These are phyloP conservation scores for Lepiota venenata DNA, from an alignment of 768 basidiomycete species.

Conservation along the genomic window DNA sequence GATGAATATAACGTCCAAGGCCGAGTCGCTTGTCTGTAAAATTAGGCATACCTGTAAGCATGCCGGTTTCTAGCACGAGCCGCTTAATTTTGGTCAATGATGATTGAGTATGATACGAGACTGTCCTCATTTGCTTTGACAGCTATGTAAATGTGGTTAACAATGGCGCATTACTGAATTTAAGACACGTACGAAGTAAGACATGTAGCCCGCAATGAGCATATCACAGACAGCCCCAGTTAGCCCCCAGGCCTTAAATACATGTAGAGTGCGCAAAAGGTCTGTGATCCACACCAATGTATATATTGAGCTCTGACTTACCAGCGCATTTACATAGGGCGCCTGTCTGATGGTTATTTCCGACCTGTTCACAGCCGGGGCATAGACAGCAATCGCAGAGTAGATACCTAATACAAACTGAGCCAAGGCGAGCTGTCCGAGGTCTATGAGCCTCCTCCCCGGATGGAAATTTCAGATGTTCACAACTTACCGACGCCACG, in stretches of 20 bases:
- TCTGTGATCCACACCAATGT: neutral
- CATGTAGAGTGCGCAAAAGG: neutral
- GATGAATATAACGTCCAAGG: neutral
- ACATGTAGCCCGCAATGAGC: conserved; percentile 1
- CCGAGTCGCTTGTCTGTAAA: no score
- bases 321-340: neutral
- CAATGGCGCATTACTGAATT: no score
- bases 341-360: neutral
- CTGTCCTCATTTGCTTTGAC: neutral
- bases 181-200: neutral
- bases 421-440: neutral
- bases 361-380: neutral
- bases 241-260: neutral
- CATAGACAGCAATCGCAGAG: neutral
- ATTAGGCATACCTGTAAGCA: neutral
- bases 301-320: neutral
- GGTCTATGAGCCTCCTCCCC: neutral
- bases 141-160: neutral
- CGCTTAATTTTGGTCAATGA: neutral
- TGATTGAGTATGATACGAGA: neutral
- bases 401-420: neutral
- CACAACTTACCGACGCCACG: neutral
- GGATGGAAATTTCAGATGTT: neutral
- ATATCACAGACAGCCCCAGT: neutral
- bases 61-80: conserved; percentile 2